Evolutionary conservation across 2,329 filamentous ascomycete species (phyloP), one percentile per base, ranked within the genome.

Genomic region (Calonectria leucothoes): DNA sequence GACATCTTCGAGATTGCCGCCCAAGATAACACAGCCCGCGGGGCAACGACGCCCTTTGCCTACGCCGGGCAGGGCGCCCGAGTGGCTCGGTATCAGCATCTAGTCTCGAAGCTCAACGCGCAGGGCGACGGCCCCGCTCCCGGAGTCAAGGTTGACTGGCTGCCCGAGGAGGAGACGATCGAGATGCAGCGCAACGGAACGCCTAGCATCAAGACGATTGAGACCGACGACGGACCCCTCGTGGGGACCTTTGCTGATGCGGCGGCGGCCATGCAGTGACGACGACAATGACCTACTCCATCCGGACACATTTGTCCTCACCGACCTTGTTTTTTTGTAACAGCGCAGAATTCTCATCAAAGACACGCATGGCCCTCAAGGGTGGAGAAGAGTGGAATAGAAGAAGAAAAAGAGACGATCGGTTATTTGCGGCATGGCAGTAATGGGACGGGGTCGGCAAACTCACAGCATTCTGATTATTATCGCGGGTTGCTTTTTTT

Each of bases 1-100:
- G 91, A 93, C 80, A 90, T 93, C 59, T 93, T 93, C 83, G 91
- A 93, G 75, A 91, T 92, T 79, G 88, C 89, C 42, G 90, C 90
- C 27, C 88, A 89, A 71, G 87, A 88, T 72, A 82, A 84, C 39
- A 78, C 81, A 65, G 78, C 81, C 74, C 79, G 86, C 77, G 79
- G 83, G 75, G 72, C 81, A 73, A 73, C 82, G 78, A 77, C 84
- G 20, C 84, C 84, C 1, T 90, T 89, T 67, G 84, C 84, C 31
- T 88, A 89, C 77, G 86, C 89, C 66, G 88, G 88, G 61, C 90
- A 91, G 80, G 90, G 91, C 74, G 86, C 88, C 57, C 88, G 89
- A 71, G 82, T 90, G 29, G 86, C 89, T 64, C 89, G 89, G 69
- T 93, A 93, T 81, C 90, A 92, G 77, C 89, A 89, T 76, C 88